A percentile compares a stretch with the other conserved stretches of the same genome.
These are phyloP conservation scores for Immersiporthe knoxdaviesiana DNA, from an alignment of 2,329 filamentous ascomycete genomes.

Conservation along the genomic window DNA sequence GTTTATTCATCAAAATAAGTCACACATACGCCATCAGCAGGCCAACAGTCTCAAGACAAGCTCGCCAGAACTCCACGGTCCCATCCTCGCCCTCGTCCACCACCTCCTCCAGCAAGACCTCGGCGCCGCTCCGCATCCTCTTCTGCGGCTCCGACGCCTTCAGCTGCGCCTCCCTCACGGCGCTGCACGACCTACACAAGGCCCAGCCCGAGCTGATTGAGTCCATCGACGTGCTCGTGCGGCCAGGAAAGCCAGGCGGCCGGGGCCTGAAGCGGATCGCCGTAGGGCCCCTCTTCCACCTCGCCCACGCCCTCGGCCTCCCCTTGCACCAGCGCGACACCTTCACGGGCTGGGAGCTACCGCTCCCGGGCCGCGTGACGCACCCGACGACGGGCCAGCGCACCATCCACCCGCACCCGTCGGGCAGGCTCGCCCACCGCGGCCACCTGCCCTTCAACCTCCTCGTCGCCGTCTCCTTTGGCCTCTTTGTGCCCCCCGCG, in stretches of 20 bases:
- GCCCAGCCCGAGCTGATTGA: slow-evolving; percentile 59
- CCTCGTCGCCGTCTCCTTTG: slow-evolving; percentile 92
- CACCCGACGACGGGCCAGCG: slow-evolving; percentile 24
- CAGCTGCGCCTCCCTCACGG: slow-evolving; percentile 76
- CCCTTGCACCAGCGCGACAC: slow-evolving; percentile 76
- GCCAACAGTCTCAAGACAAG: background rate
- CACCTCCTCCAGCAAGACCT: slow-evolving; percentile 29
- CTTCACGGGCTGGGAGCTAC: slow-evolving; percentile 73
- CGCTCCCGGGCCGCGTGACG: slow-evolving; percentile 20
- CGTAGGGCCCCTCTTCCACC: slow-evolving; percentile 72
- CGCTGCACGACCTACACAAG: slow-evolving; percentile 65
- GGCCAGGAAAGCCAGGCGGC: slow-evolving; percentile 77
- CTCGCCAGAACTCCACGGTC: background rate
- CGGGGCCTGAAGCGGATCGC: slow-evolving; percentile 70
- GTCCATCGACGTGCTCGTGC: slow-evolving; percentile 84
- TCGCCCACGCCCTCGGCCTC: slow-evolving; percentile 67
- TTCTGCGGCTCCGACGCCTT: slow-evolving; percentile 96
- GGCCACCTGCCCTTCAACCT: slow-evolving; percentile 67
- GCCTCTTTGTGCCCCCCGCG: slow-evolving; percentile 81
- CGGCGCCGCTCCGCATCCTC: slow-evolving; percentile 75
- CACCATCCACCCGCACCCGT: slow-evolving; percentile 28
- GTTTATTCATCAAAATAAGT: background rate
- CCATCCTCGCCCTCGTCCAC: background rate
- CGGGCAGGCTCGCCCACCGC: slow-evolving; percentile 46
- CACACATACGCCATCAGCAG: too few relatives aligned